Evolutionary conservation across 441 rosid species (phyloP).

Genomic region (Adansonia madagascariensis): DNA sequence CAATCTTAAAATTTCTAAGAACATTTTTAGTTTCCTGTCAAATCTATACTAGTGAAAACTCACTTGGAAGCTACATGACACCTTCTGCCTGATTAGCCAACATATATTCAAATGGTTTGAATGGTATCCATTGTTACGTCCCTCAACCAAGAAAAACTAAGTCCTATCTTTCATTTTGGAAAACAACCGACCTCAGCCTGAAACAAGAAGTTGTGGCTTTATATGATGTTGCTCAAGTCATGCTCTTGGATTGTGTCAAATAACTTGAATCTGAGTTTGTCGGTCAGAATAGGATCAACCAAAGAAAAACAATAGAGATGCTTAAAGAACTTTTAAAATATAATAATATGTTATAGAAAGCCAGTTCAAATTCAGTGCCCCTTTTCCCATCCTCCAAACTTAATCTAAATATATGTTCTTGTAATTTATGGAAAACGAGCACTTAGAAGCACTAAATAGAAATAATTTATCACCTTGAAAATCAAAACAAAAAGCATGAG

Average conservation of each 20-base stretch:
- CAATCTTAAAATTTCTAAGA: background rate
- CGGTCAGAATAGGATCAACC: background rate
- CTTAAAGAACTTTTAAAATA: constrained; percentile 3
- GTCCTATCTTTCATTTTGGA: background rate
- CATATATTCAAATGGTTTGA: background rate
- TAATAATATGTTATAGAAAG: background rate
- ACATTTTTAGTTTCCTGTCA: background rate
- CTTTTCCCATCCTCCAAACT: constrained; percentile 11
- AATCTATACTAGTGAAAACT: background rate
- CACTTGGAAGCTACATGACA: background rate
- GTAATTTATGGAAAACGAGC: background rate
- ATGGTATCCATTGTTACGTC: background rate
- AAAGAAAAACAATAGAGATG: constrained; percentile 7
- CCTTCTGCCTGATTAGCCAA: constrained; percentile 1
- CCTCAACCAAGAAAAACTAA: background rate
- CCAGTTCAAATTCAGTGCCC: background rate
- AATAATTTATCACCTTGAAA: background rate
- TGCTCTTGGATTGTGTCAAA: background rate
- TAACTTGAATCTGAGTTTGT: background rate
- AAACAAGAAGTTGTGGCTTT: constrained; percentile 9
- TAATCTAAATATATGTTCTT: background rate
- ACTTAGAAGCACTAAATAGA: background rate
- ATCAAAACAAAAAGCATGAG: background rate
- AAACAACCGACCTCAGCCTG: background rate
- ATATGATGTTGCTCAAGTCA: background rate